Evolutionary conservation across 2,329 filamentous ascomycete genomes (phyloP), one percentile per base, ranked within the genome.

Genomic region (Alternaria solani): DNA sequence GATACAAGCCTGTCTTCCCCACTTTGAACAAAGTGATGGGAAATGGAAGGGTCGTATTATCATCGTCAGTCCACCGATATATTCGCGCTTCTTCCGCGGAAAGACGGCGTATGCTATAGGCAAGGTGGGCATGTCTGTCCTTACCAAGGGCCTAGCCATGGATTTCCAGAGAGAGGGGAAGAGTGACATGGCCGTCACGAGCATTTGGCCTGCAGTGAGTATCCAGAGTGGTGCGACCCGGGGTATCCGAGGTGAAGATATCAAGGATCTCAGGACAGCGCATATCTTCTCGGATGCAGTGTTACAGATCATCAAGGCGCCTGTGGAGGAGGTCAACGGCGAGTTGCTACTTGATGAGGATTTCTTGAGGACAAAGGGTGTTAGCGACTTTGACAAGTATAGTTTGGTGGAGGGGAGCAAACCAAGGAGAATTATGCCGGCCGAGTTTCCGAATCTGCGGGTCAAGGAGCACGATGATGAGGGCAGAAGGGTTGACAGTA

Each of bases 401-500:
- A 86, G 84, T 34, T 76, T 94, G n/a, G 82, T 94, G 1, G 80
- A 85, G 0, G 90, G 90, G 1, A 69, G 85, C 0, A 79, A 58
- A 1, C 92, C 92, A 0, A 81, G 92, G 57, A 82, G 92, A 20
- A 96, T 96, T 64, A 94, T 96, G 91, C 93, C 93, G 0, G 80
- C 75, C 0, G 75, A 82, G 58, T 82, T 95, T 62, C 92, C 92
- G 0, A 85, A 89, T 63, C 72, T 96, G 67, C 86, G 83, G 2
- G 92, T 96, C 5, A 85, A 82, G 7, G 92, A 95, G 79, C 91
- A 96, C 78, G 87, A 89, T 61, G 92, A 96, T 70, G 91, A 96
- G 76, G 92, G 92, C 0, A 85, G 82, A 70, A 84, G 89, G 57
- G 83, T 89, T 71, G 89, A 94, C 74, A 95, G 91, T 76, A 82